phyloP scores from a whole-genome alignment of 805 yeast genomes.

The Zygotorulaspora danielsina region DNA sequence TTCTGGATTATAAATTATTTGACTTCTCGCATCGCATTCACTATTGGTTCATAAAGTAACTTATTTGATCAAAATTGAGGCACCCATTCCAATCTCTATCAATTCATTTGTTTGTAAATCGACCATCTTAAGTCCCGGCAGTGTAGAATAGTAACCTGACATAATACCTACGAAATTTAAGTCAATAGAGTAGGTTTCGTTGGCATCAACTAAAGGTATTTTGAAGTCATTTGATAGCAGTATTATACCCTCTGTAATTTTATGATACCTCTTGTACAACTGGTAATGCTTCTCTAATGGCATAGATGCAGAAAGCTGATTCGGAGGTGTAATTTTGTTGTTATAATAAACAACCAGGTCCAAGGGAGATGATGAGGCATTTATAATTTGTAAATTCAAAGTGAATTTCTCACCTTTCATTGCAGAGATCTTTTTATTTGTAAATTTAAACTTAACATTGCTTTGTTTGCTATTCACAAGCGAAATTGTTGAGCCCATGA shows the following conservation, averaged over 20 bases:
- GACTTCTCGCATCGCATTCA: too few species aligned
- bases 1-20: not conserved
- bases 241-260: constrained; percentile 31
- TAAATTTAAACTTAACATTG: constrained; percentile 29
- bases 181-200: constrained; percentile 28
- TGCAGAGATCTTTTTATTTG: constrained; percentile 20
- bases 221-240: constrained; percentile 34
- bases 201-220: constrained; percentile 28
- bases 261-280: constrained; percentile 21
- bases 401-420: constrained; percentile 26
- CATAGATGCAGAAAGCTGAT: constrained; percentile 11
- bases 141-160: constrained; percentile 30
- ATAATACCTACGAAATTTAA: constrained; percentile 30
- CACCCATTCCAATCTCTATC: constrained; percentile 30
- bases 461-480: constrained; percentile 22
- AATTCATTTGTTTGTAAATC: constrained; percentile 31
- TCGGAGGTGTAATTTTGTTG: constrained; percentile 17
- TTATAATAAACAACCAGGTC: constrained; percentile 30
- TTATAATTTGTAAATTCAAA: constrained; percentile 28
- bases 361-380: constrained; percentile 24
- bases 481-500: constrained; percentile 18
- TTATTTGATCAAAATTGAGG: constrained; percentile 27
- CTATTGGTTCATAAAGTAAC: too few species aligned
- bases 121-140: constrained; percentile 32
- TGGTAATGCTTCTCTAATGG: constrained; percentile 26